Base-by-base conservation (phyloP, 176 grass and related monocot genomes). In the Stipa capillata region DNA sequence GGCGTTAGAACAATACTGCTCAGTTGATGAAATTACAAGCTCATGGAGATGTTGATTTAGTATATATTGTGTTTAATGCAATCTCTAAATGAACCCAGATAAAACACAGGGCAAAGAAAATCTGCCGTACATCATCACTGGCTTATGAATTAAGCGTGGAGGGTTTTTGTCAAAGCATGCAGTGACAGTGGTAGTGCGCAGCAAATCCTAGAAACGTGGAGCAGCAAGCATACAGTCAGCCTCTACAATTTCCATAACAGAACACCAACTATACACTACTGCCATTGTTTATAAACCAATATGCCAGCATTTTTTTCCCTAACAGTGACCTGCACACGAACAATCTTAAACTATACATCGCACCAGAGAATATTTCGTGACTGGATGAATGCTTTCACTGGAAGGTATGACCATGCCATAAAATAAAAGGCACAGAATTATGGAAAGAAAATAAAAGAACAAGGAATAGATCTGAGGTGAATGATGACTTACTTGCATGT, bases 401-500 rank as follows among this genome's bases (percentile, higher is more conserved):
- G 8, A 64, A 20, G 16, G 63, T 79, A 32, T 16, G 14, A 50
- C 32, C 23, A 59, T 52, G 23, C 47, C 13, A 66, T 54, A 43
- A 7, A 60, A 18, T 5, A 36, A 4, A 85, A n/a, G 41, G 4
- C 28, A 8, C n/a, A 35, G 1, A 18, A 28, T 45, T 8, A 17
- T n/a, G n/a, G n/a, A n/a, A n/a, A n/a, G n/a, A n/a, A n/a, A n/a
- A n/a, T n/a, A n/a, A n/a, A n/a, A n/a, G n/a, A n/a, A n/a, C n/a
- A n/a, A n/a, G n/a, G n/a, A n/a, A n/a, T n/a, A n/a, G n/a, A n/a
- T 31, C 25, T 28, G 25, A 12, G 35, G 9, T 2, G 8, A 37
- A 76, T 28, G 33, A 28, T 1, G 3, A 90, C 89, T 88, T 87
- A 92, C 96, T 79, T 99, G 92, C 69, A 63, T 86, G 21, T 60